Evolutionary conservation across 2,329 filamentous ascomycete genomes (phyloP), one percentile per base, ranked within the genome.

Genomic region (Drechslerella coelobrocha): DNA sequence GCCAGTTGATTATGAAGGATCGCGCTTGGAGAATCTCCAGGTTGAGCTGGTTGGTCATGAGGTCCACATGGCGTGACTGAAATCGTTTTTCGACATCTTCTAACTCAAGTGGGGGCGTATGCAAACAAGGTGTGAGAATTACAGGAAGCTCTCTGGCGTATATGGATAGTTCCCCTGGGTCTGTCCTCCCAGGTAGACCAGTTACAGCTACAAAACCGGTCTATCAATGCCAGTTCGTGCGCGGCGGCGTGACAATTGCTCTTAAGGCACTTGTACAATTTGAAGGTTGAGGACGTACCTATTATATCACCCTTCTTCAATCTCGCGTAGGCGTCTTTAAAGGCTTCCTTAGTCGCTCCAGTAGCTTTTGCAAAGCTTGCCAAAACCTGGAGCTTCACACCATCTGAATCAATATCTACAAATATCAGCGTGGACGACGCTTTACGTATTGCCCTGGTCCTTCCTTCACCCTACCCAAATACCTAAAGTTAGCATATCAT

Each of bases 401-500:
- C 88, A 77, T 91, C 86, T 78, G 91, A 87, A 74, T 87, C 82
- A 53, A 97, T 81, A 79, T 94, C 89, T 74, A 97, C 79, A 79
- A 99, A 99, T 73, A 91, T 82, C 75, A 99, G 86, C 79, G 89
- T 91, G 75, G 86, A 88, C 74, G 92, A 88, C 60, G 86, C 84
- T 51, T 85, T 82, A 72, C 91, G 89, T 77, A 89, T 84, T 50
- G 87, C 87, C 76, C 84, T 83, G 73, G 96, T 83, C 77, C 91
- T 91, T 79, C 92, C 91, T 88, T 81, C 77, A 77, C 61, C 73
- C 68, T 74, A 61, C 62, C 72, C 54, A 73, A 73, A 69, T 55
- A 74, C 73, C 63, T 61, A 59, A 52, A 73, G 53, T 73, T 66
- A 61, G 59, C 26, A 50, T 27, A 26, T 14, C 26, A 51, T 6